Evolutionary conservation across 768 basidiomycete species (phyloP), one percentile per base, ranked within the genome.

Genomic region (Xerocomellus dryophilus): DNA sequence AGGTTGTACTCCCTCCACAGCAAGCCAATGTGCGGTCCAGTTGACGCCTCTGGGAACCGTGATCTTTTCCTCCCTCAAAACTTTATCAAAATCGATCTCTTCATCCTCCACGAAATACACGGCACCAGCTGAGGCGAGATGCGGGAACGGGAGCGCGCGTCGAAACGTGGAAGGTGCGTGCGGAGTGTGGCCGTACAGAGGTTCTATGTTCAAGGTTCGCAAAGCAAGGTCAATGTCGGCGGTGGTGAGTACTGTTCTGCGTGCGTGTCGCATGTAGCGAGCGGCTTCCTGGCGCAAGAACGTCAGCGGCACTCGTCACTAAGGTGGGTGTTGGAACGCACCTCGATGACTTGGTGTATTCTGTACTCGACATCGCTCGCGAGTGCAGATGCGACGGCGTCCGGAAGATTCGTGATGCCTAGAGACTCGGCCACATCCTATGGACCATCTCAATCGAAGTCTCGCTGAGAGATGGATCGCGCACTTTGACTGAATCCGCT

Each of bases 301-400:
- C 32, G 12, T 61, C 45, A 43, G 18, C 9, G 15, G 20, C 9
- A 8, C 15, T 31, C 17, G 15, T 27, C 50, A 18, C 5, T 4
- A 41, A 34, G 7, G n/a, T 15, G 1, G 14, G 23, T 5, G 25
- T 27, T 7, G 49, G 35, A 18, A 63, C 76, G 40, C 58, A 92
- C 93, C 81, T 97, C 92, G 61, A 96, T 81, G 39, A 98, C 88
- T 67, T 98, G 92, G 70, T 96, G 93, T 67, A 98, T 82, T 54
- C 97, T 79, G 72, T 98, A 98, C 67, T 98, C 97, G 39, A 98
- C 93, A 75, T 99, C 97, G 62, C 91, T 93, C 1, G 97, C 93
- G 23, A 99, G 78, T 0, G 90, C 80, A 5, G 85, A 85, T 5
- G 93, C 89, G 23, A 97, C 89, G 3, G 78, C 66, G 48, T 95